Percentiles rank a stretch among this genome's conserved stretches.
These are phyloP conservation scores for Puccinia hordei DNA, from an alignment of 1,284 basidiomycete species.

Conservation along the genomic window DNA sequence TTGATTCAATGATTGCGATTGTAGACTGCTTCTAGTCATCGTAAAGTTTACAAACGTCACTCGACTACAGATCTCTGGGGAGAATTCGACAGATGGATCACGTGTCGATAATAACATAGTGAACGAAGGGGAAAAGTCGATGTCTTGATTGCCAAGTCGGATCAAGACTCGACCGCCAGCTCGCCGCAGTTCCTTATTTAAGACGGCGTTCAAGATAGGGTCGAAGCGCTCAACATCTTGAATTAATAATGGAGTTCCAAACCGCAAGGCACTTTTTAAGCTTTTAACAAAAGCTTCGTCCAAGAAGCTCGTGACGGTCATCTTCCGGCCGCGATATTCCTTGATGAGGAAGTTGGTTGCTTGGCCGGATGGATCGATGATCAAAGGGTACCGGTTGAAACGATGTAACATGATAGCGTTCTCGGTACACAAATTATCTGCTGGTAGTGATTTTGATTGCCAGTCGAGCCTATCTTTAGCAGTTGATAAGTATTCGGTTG, in stretches of 20 bases:
- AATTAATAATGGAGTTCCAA: conserved; percentile 94
- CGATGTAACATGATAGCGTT: conserved; percentile 96
- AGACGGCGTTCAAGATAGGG: conserved; percentile 94
- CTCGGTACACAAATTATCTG: conserved; percentile 92
- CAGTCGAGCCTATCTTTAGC: conserved; percentile 94
- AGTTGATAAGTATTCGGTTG: conserved; percentile 93
- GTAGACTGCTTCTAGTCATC: conserved; percentile 96
- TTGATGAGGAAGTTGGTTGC: conserved; percentile 91
- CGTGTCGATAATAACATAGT: conserved; percentile 98
- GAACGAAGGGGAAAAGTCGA: conserved; percentile 98
- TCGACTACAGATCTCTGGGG: conserved; percentile 96
- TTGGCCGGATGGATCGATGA: conserved; percentile 99
- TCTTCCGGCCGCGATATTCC: conserved; percentile 93
- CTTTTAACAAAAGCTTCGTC: conserved; percentile 99
- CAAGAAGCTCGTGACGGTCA: conserved; percentile 96
- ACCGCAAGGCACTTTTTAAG: conserved; percentile 95
- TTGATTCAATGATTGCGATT: conserved; percentile 95
- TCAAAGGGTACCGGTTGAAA: conserved; percentile 95
- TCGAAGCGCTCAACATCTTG: conserved; percentile 98
- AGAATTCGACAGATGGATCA: conserved; percentile 95
- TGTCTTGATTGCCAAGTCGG: conserved; percentile 96
- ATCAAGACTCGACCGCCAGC: conserved; percentile 93
- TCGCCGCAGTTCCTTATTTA: conserved; percentile 90
- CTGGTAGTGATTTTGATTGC: conserved; percentile 91
- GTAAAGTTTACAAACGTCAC: conserved; percentile 99